Conservation (phyloP, 2,329 filamentous ascomycete genomes). For the Apiospora marii region DNA sequence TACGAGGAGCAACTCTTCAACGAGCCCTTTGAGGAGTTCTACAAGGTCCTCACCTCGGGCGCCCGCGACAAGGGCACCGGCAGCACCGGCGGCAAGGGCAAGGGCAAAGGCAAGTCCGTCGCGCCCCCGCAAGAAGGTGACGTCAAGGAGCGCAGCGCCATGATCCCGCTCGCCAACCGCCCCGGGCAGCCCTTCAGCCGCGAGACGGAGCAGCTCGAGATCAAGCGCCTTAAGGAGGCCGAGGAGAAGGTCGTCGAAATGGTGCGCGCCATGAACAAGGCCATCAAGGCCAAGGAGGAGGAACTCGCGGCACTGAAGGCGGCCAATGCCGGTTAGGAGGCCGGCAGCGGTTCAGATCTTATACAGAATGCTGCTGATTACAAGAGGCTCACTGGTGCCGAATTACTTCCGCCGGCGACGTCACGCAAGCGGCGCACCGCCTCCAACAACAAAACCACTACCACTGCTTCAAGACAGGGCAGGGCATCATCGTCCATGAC, state of each 20-base stretch:
- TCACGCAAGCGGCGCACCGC: background rate
- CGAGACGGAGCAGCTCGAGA: conserved; percentile 71
- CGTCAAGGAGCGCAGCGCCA: conserved; percentile 69
- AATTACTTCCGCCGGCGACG: background rate
- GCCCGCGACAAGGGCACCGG: conserved; percentile 60
- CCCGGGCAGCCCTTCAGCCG: conserved; percentile 77
- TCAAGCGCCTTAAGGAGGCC: conserved; percentile 69
- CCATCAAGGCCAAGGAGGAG: conserved; percentile 71
- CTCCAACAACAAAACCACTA: too few relatives aligned
- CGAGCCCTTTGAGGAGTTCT: conserved; percentile 93
- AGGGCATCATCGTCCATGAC: background rate
- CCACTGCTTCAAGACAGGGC: background rate
- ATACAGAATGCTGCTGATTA: conserved; percentile 7
- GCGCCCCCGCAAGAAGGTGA: conserved; percentile 43
- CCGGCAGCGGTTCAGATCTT: background rate
- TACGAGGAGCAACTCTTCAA: conserved; percentile 98
- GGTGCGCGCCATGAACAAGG: conserved; percentile 63
- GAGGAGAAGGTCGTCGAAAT: conserved; percentile 69
- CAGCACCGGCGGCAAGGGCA: conserved; percentile 53
- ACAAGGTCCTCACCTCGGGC: conserved; percentile 82
- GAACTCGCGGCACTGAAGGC: conserved; percentile 67
- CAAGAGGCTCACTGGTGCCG: background rate
- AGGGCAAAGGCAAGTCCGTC: conserved; percentile 60
- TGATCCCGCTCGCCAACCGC: conserved; percentile 73
- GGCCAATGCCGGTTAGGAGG: conserved; percentile 54